Percentiles rank a stretch among this genome's conserved stretches.
Evolutionary conservation across 495 filamentous ascomycete species (phyloP).

Genomic region (Aspergillus saccharolyticus): DNA sequence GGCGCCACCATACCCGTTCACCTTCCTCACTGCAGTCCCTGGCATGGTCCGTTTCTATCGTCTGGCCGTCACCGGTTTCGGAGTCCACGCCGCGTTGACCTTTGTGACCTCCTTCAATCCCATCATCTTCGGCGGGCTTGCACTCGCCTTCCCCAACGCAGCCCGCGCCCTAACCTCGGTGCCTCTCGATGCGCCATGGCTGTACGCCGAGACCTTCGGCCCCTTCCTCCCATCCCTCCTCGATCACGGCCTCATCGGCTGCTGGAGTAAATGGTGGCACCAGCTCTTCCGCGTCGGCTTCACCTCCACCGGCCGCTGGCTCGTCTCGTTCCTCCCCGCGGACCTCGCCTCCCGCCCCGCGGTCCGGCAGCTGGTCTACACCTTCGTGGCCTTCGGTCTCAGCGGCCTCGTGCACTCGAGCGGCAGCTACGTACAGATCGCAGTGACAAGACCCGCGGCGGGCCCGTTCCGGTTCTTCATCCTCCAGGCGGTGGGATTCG

Average conservation of each 20-base stretch:
- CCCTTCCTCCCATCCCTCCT: constrained; percentile 47
- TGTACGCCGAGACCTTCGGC: constrained; percentile 62
- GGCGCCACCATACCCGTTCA: constrained; percentile 40
- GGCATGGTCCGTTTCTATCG: constrained; percentile 44
- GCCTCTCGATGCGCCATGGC: constrained; percentile 54
- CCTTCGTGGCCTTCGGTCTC: constrained; percentile 50
- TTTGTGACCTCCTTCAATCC: constrained; percentile 50
- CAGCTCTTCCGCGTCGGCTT: constrained; percentile 78
- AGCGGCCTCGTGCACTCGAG: constrained; percentile 58
- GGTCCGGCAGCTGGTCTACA: constrained; percentile 22
- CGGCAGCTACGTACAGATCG: constrained; percentile 51
- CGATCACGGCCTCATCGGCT: constrained; percentile 64
- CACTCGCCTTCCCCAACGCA: constrained; percentile 38
- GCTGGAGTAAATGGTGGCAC: constrained; percentile 87
- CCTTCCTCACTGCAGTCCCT: constrained; percentile 34
- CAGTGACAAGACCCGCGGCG: constrained; percentile 35
- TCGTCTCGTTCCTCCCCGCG: constrained; percentile 39
- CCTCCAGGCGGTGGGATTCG: constrained; percentile 50
- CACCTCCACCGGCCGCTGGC: constrained; percentile 47
- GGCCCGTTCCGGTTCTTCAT: constrained; percentile 53
- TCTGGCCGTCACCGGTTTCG: constrained; percentile 42
- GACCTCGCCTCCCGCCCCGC: constrained; percentile 6
- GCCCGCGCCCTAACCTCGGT: constrained; percentile 34
- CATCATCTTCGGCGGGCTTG: constrained; percentile 53
- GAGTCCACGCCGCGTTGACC: constrained; percentile 50